phyloP scores from a whole-genome alignment of 139 green algal species.

The Micractinium sp. region DNA sequence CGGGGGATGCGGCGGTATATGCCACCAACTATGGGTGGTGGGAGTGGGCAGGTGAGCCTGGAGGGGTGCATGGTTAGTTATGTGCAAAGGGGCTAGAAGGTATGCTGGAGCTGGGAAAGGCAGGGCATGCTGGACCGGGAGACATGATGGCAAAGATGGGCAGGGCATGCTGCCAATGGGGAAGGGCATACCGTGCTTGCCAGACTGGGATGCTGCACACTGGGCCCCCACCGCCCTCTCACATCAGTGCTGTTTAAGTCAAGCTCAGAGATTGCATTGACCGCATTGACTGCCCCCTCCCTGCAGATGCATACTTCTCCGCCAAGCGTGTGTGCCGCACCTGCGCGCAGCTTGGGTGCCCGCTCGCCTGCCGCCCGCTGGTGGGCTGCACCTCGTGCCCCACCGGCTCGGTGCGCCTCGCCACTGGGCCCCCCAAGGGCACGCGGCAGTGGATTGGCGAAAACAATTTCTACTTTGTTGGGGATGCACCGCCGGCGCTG shows the following conservation, averaged over 20 bases:
- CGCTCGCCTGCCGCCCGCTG: background rate
- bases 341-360: background rate
- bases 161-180: too few species aligned
- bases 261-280: too few species aligned
- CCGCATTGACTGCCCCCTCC: background rate
- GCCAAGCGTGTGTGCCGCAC: background rate
- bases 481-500: background rate
- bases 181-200: too few species aligned
- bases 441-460: background rate
- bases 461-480: background rate
- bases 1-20: background rate
- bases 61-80: too few species aligned
- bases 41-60: background rate
- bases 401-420: background rate
- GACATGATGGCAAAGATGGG: too few species aligned
- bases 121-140: too few species aligned
- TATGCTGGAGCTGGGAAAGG: too few species aligned
- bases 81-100: too few species aligned
- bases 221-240: too few species aligned
- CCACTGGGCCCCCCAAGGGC: background rate
- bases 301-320: background rate
- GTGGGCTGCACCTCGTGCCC: background rate
- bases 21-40: background rate
- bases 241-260: too few species aligned
- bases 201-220: too few species aligned